Evolutionary conservation across 305 asterid genomes (phyloP).

Genomic region (Petunia hybrid): DNA sequence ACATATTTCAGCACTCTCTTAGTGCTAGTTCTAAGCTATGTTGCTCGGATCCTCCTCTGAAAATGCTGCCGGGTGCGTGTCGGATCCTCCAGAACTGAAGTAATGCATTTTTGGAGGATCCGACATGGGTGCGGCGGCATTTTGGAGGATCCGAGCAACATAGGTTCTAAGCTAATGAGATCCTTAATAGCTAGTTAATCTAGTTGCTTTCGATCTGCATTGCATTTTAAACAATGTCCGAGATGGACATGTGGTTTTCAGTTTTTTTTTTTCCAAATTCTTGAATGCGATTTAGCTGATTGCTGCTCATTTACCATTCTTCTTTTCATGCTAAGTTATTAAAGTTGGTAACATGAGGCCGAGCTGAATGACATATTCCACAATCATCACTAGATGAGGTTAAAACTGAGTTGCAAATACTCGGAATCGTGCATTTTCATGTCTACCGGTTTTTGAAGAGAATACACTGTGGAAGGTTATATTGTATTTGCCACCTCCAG

Average conservation of each 20-base stretch:
- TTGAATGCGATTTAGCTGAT: not conserved
- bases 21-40: not conserved
- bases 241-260: not conserved
- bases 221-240: not conserved
- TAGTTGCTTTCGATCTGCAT: not conserved
- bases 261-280: not conserved
- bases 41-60: too few relatives aligned
- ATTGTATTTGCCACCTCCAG: constrained; percentile 15
- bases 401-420: not conserved
- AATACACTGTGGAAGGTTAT: not conserved
- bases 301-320: not conserved
- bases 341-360: not conserved
- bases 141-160: too few relatives aligned
- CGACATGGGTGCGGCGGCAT: too few relatives aligned
- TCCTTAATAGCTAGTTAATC: not conserved
- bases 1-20: not conserved
- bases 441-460: not conserved
- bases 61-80: too few relatives aligned
- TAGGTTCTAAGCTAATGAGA: not conserved
- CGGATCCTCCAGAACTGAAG: too few relatives aligned
- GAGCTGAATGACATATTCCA: not conserved
- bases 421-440: not conserved
- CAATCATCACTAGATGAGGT: not conserved
- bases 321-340: not conserved
- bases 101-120: too few relatives aligned